Base-by-base conservation (phyloP, 768 basidiomycete genomes). In the Kwoniella newhampshirensis region DNA sequence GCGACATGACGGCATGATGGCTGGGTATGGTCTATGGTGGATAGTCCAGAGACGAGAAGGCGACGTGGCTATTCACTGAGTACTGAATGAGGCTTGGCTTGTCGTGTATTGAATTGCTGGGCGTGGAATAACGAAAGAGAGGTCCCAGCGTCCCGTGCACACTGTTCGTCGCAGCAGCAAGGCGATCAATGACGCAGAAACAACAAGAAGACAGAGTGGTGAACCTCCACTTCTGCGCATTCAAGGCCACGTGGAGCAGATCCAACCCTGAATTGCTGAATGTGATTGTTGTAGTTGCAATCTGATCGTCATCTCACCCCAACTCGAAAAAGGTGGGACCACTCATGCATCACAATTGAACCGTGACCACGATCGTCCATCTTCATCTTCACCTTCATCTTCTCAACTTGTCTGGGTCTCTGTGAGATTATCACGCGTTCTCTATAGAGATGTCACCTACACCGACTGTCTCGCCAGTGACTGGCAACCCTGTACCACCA, bases 1-100 rank as follows among this genome's bases (percentile, higher is more conserved):
- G 15, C 72, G 55, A 51, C 70, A 71, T 1, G 70, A 71, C 2
- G 72, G 72, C 72, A 74, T 74, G 39, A 21, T 54, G 27, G n/a
- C 35, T 4, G 32, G 32, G 13, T 6, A 32, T 32, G 32, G n/a
- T n/a, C 32, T 32, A 32, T 32, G 13, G 7, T 32, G 6, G 6
- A 6, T 13, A 32, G 13, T 6, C 6, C 32, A 32, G 32, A 6
- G 32, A 32, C 6, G 32, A 32, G 32, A 32, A 32, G 7, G 13
- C 6, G 6, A 32, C 32, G 13, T 32, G 6, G 32, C 32, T 6
- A 13, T 32, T 32, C 32, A 32, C 32, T 32, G 32, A 6, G n/a
- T n/a, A n/a, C n/a, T n/a, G n/a, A n/a, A n/a, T n/a, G n/a, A n/a
- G n/a, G n/a, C n/a, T n/a, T n/a, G n/a, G n/a, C n/a, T n/a, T n/a